Evolutionary conservation across 352 stramenopile genomes (phyloP).

Genomic region (Globisporangium perplexum): DNA sequence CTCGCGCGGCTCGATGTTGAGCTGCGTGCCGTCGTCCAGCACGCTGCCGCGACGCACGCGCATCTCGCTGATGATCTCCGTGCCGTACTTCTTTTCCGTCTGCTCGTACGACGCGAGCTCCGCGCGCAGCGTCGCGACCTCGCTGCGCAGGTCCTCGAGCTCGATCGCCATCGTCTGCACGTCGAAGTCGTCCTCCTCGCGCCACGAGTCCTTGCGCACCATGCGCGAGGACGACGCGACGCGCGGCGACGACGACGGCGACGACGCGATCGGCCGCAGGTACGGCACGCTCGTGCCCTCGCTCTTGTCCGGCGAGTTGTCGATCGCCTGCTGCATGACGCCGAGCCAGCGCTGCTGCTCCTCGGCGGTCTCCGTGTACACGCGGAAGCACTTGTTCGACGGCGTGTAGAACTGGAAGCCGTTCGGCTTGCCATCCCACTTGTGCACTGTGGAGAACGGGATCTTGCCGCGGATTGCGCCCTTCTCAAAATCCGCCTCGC

Average conservation of each 20-base stretch:
- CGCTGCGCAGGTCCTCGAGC: conserved; percentile 67
- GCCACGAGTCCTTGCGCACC: conserved; percentile 67
- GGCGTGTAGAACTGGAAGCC: conserved; percentile 87
- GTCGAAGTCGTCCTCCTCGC: conserved; percentile 64
- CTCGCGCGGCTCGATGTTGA: conserved; percentile 74
- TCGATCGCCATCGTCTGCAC: conserved; percentile 55
- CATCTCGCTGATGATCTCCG: conserved; percentile 43
- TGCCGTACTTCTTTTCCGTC: conserved; percentile 70
- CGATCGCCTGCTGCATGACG: conserved; percentile 63
- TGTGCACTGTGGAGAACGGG: conserved; percentile 71
- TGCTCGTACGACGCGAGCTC: conserved; percentile 74
- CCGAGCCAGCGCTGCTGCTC: conserved; percentile 66
- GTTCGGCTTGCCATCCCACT: conserved; percentile 83
- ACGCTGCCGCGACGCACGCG: conserved; percentile 58
- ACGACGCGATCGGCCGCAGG: conserved; percentile 60
- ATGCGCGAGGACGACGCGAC: conserved; percentile 22
- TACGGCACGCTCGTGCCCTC: conserved; percentile 62
- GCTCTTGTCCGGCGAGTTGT: conserved; percentile 60
- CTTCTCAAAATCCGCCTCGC: conserved; percentile 64
- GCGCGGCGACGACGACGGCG: conserved; percentile 52
- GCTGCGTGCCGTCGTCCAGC: conserved; percentile 69
- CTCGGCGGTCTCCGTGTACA: conserved; percentile 73
- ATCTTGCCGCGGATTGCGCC: conserved; percentile 77
- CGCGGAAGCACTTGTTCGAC: conserved; percentile 77
- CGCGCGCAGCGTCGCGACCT: conserved; percentile 63